Evolutionary conservation across 352 stramenopile genomes (phyloP), one percentile per base, ranked within the genome.

Genomic region (Globisporangium irregulare): DNA sequence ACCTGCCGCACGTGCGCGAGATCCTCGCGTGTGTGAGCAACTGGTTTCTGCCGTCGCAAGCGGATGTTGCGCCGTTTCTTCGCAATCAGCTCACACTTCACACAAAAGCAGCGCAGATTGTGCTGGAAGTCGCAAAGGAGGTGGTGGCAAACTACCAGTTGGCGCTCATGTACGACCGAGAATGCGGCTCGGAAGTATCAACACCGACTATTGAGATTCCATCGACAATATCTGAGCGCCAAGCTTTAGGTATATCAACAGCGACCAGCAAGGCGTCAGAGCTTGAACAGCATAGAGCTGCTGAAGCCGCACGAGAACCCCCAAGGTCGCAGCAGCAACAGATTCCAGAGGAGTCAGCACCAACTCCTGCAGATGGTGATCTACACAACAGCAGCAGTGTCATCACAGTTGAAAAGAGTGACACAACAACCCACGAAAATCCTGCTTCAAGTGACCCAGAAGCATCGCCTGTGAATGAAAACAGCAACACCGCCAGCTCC

Each of bases 51-150:
- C 72, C 74, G 0, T 74, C 80, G 4, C 80, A 91, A 56, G 73
- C 80, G 0, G 86, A 94, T 34, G 50, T 92, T 2, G 86, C 83
- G 0, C 84, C 80, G 20, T 91, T 91, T 64, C 80, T 83, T 25
- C 71, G 80, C 10, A 78, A 80, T n/a, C 72, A 86, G 20, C 57
- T 66, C 54, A 46, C 61, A 0, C 57, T 73, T 60, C n/a, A 62
- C 48, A 76, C 76, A 22, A 62, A 62, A 73, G 73, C 79, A 3
- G 69, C 69, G 24, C 32, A 65, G 18, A 41, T 91, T 36, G 75
- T 91, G 12, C 64, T 89, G 4, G 72, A 78, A 6, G 75, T 86
- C 34, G 86, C 84, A 0, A 78, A 79, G 22, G 55, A 80, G n/a
- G 70, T 91, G 2, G 74, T 89, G 7, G 59, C 51, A 6, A 74